Conservation (phyloP, 2,329 filamentous ascomycete genomes). For the Aureobasidium melanogenum region DNA sequence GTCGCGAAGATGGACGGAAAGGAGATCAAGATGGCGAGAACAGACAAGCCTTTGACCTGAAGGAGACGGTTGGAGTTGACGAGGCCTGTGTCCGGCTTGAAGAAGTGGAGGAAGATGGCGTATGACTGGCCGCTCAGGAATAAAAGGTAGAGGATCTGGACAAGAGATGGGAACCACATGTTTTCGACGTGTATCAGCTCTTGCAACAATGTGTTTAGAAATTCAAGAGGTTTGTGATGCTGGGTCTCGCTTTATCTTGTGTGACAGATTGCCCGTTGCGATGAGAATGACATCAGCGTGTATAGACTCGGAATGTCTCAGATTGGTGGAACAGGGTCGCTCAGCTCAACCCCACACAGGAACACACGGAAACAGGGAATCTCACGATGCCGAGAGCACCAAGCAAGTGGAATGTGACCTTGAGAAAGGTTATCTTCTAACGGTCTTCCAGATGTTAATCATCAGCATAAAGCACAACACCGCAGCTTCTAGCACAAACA, state of each 20-base stretch:
- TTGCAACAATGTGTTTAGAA: not conserved
- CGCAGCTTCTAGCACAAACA: not conserved
- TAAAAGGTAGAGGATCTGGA: slow-evolving; percentile 8
- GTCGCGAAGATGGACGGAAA: slow-evolving; percentile 5
- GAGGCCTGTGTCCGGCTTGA: not conserved
- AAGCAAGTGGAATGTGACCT: not conserved
- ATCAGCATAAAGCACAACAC: not conserved
- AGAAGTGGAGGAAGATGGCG: slow-evolving; percentile 8
- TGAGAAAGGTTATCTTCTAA: not conserved
- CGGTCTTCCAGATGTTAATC: not conserved
- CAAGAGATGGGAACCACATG: slow-evolving; percentile 3
- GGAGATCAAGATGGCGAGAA: not conserved
- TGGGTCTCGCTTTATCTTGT: not conserved
- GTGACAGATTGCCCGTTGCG: not conserved
- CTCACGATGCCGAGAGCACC: not conserved
- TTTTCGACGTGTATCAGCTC: not conserved
- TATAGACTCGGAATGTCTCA: not conserved
- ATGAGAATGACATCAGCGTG: not conserved
- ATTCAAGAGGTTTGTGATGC: not conserved
- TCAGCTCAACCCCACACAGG: not conserved
- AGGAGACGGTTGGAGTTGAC: not conserved
- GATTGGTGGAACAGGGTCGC: not conserved
- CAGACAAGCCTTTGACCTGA: not conserved
- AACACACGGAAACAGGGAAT: not conserved
- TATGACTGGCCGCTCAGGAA: slow-evolving; percentile 8